phyloP scores from a whole-genome alignment of 345 rosid genomes.

The Acer campestre region DNA sequence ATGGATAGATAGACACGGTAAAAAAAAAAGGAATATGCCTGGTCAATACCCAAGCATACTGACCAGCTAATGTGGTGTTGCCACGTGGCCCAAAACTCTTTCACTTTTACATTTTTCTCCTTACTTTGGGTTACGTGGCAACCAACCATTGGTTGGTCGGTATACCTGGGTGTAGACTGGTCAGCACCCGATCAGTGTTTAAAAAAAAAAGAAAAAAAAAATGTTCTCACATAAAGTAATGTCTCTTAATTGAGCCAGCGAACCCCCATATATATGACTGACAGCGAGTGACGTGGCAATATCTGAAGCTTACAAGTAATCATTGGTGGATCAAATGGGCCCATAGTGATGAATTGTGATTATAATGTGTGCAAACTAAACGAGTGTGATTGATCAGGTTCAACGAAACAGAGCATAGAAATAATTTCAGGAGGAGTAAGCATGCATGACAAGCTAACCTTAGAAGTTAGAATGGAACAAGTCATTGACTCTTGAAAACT shows the following conservation, averaged over 20 bases:
- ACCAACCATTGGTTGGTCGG: no score
- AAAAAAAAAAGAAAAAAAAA: no score
- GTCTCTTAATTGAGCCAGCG: constrained; percentile 26
- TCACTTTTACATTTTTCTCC: no score
- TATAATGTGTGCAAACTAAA: not conserved
- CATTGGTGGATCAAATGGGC: not conserved
- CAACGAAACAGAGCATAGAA: not conserved
- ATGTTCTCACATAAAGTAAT: not conserved
- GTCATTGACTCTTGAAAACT: not conserved
- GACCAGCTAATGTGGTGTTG: no score
- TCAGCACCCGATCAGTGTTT: no score
- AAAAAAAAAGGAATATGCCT: no score
- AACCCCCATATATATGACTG: constrained; percentile 19
- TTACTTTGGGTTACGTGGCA: no score
- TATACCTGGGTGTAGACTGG: no score
- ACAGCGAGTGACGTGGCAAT: constrained; percentile 1
- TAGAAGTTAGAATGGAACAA: not conserved
- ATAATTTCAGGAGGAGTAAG: not conserved
- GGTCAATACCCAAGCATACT: no score
- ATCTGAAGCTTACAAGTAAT: not conserved
- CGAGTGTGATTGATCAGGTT: not conserved
- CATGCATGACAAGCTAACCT: not conserved
- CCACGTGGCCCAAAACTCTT: no score
- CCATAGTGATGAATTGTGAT: not conserved
- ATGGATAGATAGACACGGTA: no score